Base-by-base conservation (phyloP, 176 grass and related monocot genomes). In the Bromus sterilis region DNA sequence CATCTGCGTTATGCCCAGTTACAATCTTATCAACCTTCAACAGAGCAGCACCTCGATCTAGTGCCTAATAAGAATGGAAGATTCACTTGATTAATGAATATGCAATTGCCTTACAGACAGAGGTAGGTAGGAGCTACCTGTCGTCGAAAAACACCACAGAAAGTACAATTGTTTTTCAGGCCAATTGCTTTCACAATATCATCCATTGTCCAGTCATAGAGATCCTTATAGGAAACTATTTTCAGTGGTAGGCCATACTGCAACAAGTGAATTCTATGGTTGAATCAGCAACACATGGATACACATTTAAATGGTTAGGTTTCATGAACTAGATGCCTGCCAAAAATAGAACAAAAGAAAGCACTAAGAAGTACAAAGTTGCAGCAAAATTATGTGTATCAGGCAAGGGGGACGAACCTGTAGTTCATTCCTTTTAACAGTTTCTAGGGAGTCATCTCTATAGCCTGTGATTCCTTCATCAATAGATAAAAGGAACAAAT, bases 181-280 rank as follows among this genome's bases (percentile, higher is more conserved):
- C 93, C 96, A 84, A 98, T 98, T 86, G 84, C 89, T 86, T 90
- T 93, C 62, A 95, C 89, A 90, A 98, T 95, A 80, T 95, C 90
- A 93, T 98, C 93, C 96, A 98, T 98, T 80, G 93, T 95, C 96
- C 96, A 98, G 41, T 87, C 86, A 86, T 98, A 98, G 40, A 98
- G 86, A 28, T 98, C 92, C 87, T 95, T 98, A 78, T 98, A 95
- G 13, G 95, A 98, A 86, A 93, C 95, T 81, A 95, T 94, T 83
- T 95, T 95, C 75, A 98, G 78, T 20, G 95, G 90, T 43, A 98
- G 67, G 10, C 96, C 90, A 83, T 95, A 95, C 93, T 99, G 77
- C 81, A 86, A 75, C 15, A 86, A 65, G 29, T 31, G 15, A 40
- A 78, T 87, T 42, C 9, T 76, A 65, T 44, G 14, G 68, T 46